A percentile compares a stretch with the other conserved stretches of the same genome.
Conservation (phyloP, 164 flowering plant genomes). For the Santalum album region DNA sequence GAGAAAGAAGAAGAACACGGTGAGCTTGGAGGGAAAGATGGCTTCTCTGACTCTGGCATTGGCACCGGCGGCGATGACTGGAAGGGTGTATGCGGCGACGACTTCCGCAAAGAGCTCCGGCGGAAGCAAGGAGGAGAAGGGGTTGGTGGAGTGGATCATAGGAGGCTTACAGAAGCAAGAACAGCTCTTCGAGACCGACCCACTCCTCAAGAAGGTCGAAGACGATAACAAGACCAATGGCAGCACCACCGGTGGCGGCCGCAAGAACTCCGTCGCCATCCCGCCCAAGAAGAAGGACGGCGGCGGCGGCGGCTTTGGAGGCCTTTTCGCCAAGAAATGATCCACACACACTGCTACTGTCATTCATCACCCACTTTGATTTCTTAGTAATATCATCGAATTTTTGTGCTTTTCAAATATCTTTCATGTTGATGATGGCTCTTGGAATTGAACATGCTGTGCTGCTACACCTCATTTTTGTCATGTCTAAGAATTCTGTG, state of each 20-base stretch:
- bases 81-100: conserved; percentile 25
- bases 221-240: conserved; percentile 27
- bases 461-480: no score
- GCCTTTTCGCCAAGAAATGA: neutral
- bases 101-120: conserved; percentile 4
- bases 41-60: conserved; percentile 38
- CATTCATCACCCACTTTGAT: no score
- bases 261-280: conserved; percentile 40
- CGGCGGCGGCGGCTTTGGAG: conserved; percentile 52
- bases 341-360: no score
- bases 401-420: no score
- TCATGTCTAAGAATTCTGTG: no score
- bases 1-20: conserved; percentile 1
- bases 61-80: conserved; percentile 22
- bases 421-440: no score
- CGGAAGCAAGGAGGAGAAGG: conserved; percentile 52
- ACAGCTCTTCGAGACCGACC: conserved; percentile 77
- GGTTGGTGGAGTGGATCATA: conserved; percentile 51
- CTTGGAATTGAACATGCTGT: no score
- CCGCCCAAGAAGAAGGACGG: conserved; percentile 56
- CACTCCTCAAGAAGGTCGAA: conserved; percentile 80
- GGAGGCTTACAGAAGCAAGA: conserved; percentile 62
- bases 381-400: no score
- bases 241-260: conserved; percentile 20
- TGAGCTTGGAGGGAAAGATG: conserved; percentile 16